Evolutionary conservation across 2,329 filamentous ascomycete species (phyloP).

Genomic region (Knufia petricola): DNA sequence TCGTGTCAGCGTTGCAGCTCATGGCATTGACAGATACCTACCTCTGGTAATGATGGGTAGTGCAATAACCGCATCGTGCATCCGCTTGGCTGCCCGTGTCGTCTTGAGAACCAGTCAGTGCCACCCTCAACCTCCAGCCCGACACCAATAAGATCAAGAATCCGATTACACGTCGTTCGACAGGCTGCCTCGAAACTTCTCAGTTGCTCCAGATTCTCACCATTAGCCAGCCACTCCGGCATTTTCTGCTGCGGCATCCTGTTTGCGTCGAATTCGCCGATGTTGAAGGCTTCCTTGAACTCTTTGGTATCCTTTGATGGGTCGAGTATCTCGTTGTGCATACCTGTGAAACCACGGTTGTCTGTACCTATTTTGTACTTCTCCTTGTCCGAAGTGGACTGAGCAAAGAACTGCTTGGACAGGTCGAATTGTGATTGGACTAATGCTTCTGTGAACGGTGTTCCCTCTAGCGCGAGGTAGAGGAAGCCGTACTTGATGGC

Average conservation of each 20-base stretch:
- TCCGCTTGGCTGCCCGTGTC: constrained; percentile 48
- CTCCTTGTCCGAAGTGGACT: constrained; percentile 34
- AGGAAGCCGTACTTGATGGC: constrained; percentile 79
- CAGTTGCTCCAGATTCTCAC: constrained; percentile 50
- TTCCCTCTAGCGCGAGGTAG: constrained; percentile 68
- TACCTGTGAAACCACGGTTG: constrained; percentile 81
- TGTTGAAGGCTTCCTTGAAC: constrained; percentile 93
- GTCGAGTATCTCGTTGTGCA: constrained; percentile 82
- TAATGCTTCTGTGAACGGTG: constrained; percentile 55
- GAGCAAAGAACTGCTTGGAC: constrained; percentile 40
- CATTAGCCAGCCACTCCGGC: constrained; percentile 34
- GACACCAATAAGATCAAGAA: constrained; percentile 68
- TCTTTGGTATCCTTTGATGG: constrained; percentile 75
- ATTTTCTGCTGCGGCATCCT: constrained; percentile 68
- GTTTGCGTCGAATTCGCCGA: constrained; percentile 59
- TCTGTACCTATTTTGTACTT: constrained; percentile 62
- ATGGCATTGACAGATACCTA: background rate
- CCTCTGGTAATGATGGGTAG: constrained; percentile 52
- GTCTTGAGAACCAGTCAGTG: constrained; percentile 28
- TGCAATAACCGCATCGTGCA: constrained; percentile 61
- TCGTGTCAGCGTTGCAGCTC: background rate
- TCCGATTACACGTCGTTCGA: constrained; percentile 58
- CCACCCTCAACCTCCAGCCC: constrained; percentile 53
- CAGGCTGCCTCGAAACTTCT: constrained; percentile 60
- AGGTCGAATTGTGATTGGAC: constrained; percentile 65